A percentile compares a stretch with the other conserved stretches of the same genome.
Evolutionary conservation across 768 basidiomycete species (phyloP).

Genomic region (Auricularia sp.): DNA sequence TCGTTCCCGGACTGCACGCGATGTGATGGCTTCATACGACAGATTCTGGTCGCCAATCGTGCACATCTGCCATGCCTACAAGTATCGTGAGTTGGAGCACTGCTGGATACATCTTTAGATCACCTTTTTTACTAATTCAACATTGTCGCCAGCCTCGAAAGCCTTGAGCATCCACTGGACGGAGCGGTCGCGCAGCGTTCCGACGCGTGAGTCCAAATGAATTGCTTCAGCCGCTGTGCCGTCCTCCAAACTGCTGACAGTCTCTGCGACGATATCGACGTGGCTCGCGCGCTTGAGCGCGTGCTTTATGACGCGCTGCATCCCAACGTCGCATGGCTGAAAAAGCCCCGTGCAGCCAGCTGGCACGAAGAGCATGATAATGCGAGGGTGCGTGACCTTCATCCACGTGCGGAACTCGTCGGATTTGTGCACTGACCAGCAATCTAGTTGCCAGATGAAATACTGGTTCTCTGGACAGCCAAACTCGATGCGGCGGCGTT

Average conservation of each 20-base stretch:
- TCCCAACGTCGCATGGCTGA: slow-evolving; percentile 26
- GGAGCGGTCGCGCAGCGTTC: slow-evolving; percentile 16
- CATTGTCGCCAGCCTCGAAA: slow-evolving; percentile 19
- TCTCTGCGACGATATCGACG: slow-evolving; percentile 25
- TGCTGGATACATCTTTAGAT: too few species aligned
- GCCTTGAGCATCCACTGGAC: slow-evolving; percentile 26
- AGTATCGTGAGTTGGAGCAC: too few species aligned
- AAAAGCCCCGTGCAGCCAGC: slow-evolving; percentile 13
- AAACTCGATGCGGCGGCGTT: too few species aligned
- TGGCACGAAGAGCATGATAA: slow-evolving; percentile 24
- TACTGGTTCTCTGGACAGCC: too few species aligned
- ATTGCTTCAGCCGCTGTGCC: slow-evolving; percentile 8
- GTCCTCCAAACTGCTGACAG: slow-evolving; percentile 16
- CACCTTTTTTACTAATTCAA: slow-evolving; percentile 9
- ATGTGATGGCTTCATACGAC: too few species aligned
- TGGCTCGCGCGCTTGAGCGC: slow-evolving; percentile 24
- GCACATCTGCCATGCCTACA: too few species aligned
- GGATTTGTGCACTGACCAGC: not conserved
- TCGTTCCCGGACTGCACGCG: too few species aligned
- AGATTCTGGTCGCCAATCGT: too few species aligned
- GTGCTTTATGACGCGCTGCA: slow-evolving; percentile 29
- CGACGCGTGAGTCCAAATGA: slow-evolving; percentile 16
- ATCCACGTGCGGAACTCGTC: not conserved
- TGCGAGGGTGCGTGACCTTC: slow-evolving; percentile 7
- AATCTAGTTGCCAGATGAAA: not conserved